Evolutionary conservation across 495 filamentous ascomycete species (phyloP), one percentile per base, ranked within the genome.

Genomic region (Oidiodendron maius): DNA sequence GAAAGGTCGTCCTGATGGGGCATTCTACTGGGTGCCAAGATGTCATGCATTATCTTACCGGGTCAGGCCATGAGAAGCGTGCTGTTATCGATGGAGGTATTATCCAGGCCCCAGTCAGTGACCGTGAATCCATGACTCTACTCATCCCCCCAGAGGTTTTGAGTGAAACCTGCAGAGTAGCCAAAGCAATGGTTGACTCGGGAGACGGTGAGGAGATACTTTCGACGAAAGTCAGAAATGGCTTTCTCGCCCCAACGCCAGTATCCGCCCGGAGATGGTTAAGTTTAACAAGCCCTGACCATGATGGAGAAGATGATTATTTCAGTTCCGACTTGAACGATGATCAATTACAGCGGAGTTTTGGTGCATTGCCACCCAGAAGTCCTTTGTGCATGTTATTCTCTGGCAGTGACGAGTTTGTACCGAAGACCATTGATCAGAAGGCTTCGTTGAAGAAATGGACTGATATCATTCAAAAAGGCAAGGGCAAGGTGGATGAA

Each of bases 21-120:
- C 89, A 95, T 54, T 90, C 84, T 3, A 79, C 74, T 10, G 93
- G 93, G 2, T 89, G 86, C 51, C 93, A 95, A 68, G 89, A 95
- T 59, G 80, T 86, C 25, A 74, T 96, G 64, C 79, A 87, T 47
- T 95, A 93, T 58, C 65, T 87, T 41, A 66, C 63, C 25, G 59
- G 63, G 10, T 49, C 63, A 40, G 51, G 61, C n/a, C 50, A 54
- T 36, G 40, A 48, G 24, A 43, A 50, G 12, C 64, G 67, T n/a
- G 71, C 72, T 2, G 55, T 53, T 1, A 71, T 96, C 20, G 81
- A 95, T 45, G 91, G 88, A 38, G 83, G 80, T 26, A 85, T 97
- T 30, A 67, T 96, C 43, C 91, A 96, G 61, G 91, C 84, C 0
- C 79, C 84, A 11, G 81, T 86, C 9, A 86, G 79, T 32, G 91